These are phyloP conservation scores for Camellia japonica DNA, from an alignment of 148 eudicot species.

Conservation along the genomic window DNA sequence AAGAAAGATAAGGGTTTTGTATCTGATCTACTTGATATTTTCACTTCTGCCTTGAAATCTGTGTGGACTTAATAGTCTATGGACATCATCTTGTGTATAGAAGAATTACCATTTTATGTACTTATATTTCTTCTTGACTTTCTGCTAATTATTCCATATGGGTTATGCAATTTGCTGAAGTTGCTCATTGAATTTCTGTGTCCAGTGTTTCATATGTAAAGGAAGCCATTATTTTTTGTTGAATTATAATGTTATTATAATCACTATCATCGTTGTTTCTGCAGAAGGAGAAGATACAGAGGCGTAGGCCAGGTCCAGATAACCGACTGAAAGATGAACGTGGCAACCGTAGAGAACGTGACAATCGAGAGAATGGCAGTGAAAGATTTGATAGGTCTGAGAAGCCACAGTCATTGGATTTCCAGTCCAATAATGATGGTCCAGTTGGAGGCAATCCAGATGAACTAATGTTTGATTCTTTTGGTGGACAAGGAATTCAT, in stretches of 20 bases:
- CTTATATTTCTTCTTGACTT: background rate
- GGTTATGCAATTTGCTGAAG: background rate
- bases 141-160: background rate
- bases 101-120: background rate
- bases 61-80: background rate
- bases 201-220: background rate
- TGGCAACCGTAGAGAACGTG: slow-evolving; percentile 69
- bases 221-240: too few species aligned
- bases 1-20: background rate
- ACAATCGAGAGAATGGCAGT: slow-evolving; percentile 50
- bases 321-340: slow-evolving; percentile 74
- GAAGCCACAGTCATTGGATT: slow-evolving; percentile 54
- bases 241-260: background rate
- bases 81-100: background rate
- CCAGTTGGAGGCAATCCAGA: slow-evolving; percentile 65
- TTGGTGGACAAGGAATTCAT: slow-evolving; percentile 75
- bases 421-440: slow-evolving; percentile 52
- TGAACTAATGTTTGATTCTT: slow-evolving; percentile 73
- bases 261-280: slow-evolving; percentile 14
- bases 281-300: slow-evolving; percentile 72
- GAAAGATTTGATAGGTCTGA: slow-evolving; percentile 79
- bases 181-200: background rate
- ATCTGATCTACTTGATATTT: background rate
- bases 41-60: background rate
- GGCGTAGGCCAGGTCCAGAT: slow-evolving; percentile 71